phyloP scores from a whole-genome alignment of 768 basidiomycete genomes.

The Hygrocybe punicea region DNA sequence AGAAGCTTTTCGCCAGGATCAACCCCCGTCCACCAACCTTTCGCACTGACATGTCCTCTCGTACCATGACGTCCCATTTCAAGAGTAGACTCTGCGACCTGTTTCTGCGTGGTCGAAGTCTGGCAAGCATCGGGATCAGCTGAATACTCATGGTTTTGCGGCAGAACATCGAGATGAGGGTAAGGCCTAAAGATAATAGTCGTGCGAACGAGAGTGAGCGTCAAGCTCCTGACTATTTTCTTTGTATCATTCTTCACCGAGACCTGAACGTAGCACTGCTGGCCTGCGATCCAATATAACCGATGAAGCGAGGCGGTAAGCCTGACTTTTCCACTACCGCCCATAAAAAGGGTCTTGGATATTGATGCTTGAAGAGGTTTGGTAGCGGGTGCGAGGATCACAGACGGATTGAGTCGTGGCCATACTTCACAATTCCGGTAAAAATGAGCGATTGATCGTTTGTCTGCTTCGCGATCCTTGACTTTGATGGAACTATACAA shows the following conservation, averaged over 20 bases:
- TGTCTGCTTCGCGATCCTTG: constrained; percentile 56
- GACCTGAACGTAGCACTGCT: constrained; percentile 66
- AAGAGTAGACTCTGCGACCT: constrained; percentile 61
- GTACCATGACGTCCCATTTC: constrained; percentile 61
- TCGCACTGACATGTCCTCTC: constrained; percentile 70
- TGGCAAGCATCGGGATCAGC: constrained; percentile 59
- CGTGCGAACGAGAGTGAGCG: constrained; percentile 61
- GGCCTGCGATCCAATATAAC: constrained; percentile 77
- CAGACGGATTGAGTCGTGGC: constrained; percentile 65
- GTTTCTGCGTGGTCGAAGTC: constrained; percentile 57
- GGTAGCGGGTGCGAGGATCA: constrained; percentile 57
- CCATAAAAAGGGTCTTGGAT: constrained; percentile 55
- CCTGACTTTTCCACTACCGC: constrained; percentile 61
- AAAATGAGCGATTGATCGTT: constrained; percentile 81
- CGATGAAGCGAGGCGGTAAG: constrained; percentile 69
- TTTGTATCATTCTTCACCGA: constrained; percentile 64
- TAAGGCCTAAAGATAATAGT: constrained; percentile 63
- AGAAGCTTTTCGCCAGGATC: constrained; percentile 54
- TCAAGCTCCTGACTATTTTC: constrained; percentile 62
- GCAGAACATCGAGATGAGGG: constrained; percentile 34
- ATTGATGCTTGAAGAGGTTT: constrained; percentile 57
- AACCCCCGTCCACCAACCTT: constrained; percentile 90
- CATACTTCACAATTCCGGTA: constrained; percentile 79
- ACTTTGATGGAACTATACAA: constrained; percentile 66
- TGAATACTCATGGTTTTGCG: constrained; percentile 12